Percentiles rank a stretch among this genome's conserved stretches.
Conservation (phyloP, 169 alveolate genomes). For the Cystoisospora suis region DNA sequence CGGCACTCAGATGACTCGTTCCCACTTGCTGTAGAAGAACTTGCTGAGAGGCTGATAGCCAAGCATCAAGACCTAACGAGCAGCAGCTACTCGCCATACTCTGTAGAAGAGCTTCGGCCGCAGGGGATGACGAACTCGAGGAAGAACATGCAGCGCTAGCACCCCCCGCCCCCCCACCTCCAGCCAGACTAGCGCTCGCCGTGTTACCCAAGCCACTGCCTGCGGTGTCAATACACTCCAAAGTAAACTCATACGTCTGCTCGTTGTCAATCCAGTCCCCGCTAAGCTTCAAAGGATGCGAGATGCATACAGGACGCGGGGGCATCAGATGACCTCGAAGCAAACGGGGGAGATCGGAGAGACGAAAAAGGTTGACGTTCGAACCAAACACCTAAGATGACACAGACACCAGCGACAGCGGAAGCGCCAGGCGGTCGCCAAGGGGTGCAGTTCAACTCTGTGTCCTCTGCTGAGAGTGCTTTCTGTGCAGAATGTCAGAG, state of each 20-base stretch:
- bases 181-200: neutral
- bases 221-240: constrained; percentile 47
- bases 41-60: constrained; percentile 41
- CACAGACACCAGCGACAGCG: neutral
- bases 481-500: too few species aligned
- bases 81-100: constrained; percentile 38
- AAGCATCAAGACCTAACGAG: constrained; percentile 37
- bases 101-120: constrained; percentile 4
- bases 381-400: constrained; percentile 16
- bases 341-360: constrained; percentile 36
- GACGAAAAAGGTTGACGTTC: neutral
- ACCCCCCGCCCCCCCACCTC: too few species aligned
- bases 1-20: neutral
- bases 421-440: too few species aligned
- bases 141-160: too few species aligned
- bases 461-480: too few species aligned
- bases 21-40: neutral
- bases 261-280: constrained; percentile 53
- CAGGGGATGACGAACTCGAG: too few species aligned
- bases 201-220: constrained; percentile 23
- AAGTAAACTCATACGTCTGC: constrained; percentile 40
- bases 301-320: constrained; percentile 24
- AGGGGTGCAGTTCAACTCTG: too few species aligned
- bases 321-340: constrained; percentile 39
- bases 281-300: neutral